These are phyloP conservation scores for Syzygium grande DNA, from an alignment of 345 rosid genomes.

Conservation along the genomic window DNA sequence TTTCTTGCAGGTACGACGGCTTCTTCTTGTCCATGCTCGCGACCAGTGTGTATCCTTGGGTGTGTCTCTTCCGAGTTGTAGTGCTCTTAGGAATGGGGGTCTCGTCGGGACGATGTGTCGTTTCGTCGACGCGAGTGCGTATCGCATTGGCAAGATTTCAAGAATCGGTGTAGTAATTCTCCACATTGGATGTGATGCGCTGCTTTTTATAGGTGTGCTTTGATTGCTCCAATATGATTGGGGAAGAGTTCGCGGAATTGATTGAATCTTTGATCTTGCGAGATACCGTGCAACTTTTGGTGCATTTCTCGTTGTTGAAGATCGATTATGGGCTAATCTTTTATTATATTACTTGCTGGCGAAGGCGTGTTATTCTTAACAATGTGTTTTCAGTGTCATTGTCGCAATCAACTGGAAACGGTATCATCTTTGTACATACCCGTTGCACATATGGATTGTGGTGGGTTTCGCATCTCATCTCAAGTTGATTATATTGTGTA, in stretches of 20 bases:
- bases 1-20: conserved; percentile 84
- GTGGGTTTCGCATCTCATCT: conserved; percentile 26
- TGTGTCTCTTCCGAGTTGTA: not conserved
- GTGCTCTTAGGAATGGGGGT: not conserved
- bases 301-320: not conserved
- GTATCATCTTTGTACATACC: conserved; percentile 65
- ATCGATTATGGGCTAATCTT: not conserved
- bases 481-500: not conserved
- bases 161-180: not conserved
- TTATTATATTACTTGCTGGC: not conserved
- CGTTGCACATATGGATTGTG: conserved; percentile 98
- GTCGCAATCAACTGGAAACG: conserved; percentile 87
- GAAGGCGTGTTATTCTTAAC: conserved; percentile 11
- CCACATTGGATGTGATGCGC: not conserved
- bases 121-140: not conserved
- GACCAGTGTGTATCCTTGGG: conserved; percentile 90
- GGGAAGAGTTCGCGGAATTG: not conserved
- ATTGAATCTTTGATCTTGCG: not conserved
- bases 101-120: not conserved
- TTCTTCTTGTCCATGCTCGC: conserved; percentile 99
- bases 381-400: conserved; percentile 46
- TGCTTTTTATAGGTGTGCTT: not conserved
- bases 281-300: not conserved
- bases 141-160: not conserved
- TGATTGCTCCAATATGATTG: not conserved